These are phyloP conservation scores for Sequoiadendron giganteum DNA, from an alignment of 75 land plant species.

Conservation along the genomic window DNA sequence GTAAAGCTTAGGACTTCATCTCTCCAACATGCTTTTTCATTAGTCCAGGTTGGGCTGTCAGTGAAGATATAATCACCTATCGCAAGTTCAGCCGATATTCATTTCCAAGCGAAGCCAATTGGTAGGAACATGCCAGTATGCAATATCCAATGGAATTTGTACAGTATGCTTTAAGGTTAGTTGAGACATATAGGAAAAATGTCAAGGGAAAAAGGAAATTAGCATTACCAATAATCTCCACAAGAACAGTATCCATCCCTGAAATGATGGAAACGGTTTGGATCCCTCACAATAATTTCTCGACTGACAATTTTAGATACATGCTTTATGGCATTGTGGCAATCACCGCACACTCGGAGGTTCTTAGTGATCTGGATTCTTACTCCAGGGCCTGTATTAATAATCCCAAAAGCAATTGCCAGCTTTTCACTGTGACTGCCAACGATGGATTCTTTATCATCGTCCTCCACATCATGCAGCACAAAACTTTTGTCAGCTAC, in stretches of 20 bases:
- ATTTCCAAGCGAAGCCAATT: background rate
- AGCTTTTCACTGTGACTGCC: slow-evolving; percentile 28
- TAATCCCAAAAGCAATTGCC: slow-evolving; percentile 28
- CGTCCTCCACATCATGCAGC: slow-evolving; percentile 15
- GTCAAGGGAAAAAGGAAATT: background rate
- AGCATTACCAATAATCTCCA: slow-evolving; percentile 13
- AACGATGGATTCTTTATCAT: slow-evolving; percentile 8
- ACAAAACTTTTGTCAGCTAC: slow-evolving; percentile 11
- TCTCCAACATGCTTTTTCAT: background rate
- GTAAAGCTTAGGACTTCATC: too few relatives aligned
- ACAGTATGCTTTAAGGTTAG: background rate
- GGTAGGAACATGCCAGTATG: background rate
- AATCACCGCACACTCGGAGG: slow-evolving; percentile 16
- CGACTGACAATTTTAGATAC: slow-evolving; percentile 12
- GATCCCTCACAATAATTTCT: slow-evolving; percentile 28
- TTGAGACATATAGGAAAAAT: background rate
- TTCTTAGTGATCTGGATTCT: slow-evolving; percentile 16
- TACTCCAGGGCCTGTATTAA: slow-evolving; percentile 20
- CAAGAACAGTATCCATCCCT: slow-evolving; percentile 28
- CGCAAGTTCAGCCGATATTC: background rate
- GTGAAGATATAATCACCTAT: background rate
- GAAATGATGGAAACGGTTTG: slow-evolving; percentile 24
- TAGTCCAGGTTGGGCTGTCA: background rate
- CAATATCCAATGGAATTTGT: background rate
- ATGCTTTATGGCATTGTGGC: slow-evolving; percentile 24